Conservation (phyloP, 768 basidiomycete genomes). For the Tylopilus rubrobrunneus region DNA sequence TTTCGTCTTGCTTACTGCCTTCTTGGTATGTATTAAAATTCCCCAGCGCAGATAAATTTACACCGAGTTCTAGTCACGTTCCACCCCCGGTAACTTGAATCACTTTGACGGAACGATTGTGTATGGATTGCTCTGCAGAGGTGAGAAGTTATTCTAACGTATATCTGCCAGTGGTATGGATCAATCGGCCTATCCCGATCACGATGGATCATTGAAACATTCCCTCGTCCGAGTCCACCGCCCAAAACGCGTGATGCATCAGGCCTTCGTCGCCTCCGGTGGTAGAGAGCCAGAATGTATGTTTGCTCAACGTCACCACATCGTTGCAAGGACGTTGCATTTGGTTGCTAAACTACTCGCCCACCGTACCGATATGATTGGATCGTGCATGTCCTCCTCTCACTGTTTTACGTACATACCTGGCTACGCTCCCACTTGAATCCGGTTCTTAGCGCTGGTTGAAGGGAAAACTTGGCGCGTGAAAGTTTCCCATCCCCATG, state of each 20-base stretch:
- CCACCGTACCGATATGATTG: constrained; percentile 16
- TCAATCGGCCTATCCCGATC: no score
- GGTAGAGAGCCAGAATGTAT: constrained; percentile 7
- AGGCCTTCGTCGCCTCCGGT: not conserved
- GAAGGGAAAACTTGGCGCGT: not conserved
- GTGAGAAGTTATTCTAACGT: no score
- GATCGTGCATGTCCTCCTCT: constrained; percentile 17
- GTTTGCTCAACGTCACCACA: constrained; percentile 11
- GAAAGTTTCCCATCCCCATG: constrained; percentile 6
- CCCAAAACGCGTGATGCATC: not conserved
- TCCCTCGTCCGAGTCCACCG: constrained; percentile 36
- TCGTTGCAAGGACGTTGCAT: constrained; percentile 14
- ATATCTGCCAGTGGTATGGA: no score
- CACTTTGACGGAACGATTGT: no score
- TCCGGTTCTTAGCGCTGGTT: not conserved
- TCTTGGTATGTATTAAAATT: constrained; percentile 44
- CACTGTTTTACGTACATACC: constrained; percentile 15
- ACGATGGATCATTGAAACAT: constrained; percentile 30
- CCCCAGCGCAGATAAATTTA: not conserved
- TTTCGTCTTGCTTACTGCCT: constrained; percentile 61
- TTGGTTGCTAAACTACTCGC: not conserved
- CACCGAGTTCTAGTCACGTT: constrained; percentile 13
- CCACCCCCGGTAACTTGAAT: constrained; percentile 29
- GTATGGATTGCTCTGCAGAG: no score
- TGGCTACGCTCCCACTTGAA: not conserved